A percentile compares a stretch with the other conserved stretches of the same genome.
These are phyloP conservation scores for Carpinus fangiana DNA, from an alignment of 306 rosid genomes.

Conservation along the genomic window DNA sequence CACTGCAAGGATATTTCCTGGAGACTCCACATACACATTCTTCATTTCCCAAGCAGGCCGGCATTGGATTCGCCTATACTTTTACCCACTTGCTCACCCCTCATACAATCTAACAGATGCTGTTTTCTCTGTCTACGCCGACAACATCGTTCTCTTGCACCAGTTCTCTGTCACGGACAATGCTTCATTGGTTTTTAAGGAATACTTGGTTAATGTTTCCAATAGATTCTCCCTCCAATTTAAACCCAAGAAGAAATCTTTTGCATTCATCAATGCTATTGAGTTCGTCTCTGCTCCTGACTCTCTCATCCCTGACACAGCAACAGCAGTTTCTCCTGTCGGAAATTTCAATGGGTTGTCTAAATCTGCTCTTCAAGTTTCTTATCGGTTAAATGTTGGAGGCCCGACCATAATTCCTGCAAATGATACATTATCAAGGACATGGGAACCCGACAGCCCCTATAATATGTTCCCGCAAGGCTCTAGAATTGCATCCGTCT, in stretches of 20 bases:
- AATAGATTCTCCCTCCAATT: conserved; percentile 61
- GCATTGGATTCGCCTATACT: conserved; percentile 82
- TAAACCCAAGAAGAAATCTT: conserved; percentile 54
- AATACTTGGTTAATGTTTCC: conserved; percentile 55
- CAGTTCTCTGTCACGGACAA: conserved; percentile 44
- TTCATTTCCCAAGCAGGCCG: conserved; percentile 55
- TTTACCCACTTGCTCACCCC: conserved; percentile 57
- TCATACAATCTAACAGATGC: conserved; percentile 52
- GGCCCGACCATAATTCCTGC: conserved; percentile 49
- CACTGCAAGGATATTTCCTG: conserved; percentile 56
- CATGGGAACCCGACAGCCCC: conserved; percentile 61
- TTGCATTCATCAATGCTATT: conserved; percentile 75
- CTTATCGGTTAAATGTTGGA: conserved; percentile 69
- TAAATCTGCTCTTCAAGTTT: conserved; percentile 47
- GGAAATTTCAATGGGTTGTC: conserved; percentile 46
- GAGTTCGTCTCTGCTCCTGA: conserved; percentile 86
- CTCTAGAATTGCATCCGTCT: conserved; percentile 37
- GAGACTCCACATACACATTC: conserved; percentile 56
- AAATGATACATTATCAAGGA: conserved; percentile 60
- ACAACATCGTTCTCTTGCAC: conserved; percentile 53
- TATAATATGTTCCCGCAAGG: conserved; percentile 60
- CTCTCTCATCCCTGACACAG: conserved; percentile 44
- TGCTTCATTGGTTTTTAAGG: conserved; percentile 49
- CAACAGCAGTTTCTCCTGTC: conserved; percentile 40
- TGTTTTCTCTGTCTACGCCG: conserved; percentile 54